Percentiles rank a stretch among this genome's conserved stretches.
Conservation (phyloP, 169 alveolate species). For the Cryptosporidium meleagridis region DNA sequence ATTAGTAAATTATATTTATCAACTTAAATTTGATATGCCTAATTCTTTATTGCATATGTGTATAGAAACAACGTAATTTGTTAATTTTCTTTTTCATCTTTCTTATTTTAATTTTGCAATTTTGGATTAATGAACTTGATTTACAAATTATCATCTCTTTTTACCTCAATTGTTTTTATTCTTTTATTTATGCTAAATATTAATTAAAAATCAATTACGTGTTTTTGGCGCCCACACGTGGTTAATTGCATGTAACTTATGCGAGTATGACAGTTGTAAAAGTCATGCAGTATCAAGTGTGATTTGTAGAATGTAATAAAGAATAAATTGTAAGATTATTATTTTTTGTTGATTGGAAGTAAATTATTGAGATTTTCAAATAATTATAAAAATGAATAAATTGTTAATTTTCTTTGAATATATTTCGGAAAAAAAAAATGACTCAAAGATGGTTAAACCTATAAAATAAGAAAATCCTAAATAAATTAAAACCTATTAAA, state of each 20-base stretch:
- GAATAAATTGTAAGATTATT: too few relatives aligned
- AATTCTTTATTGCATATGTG: too few relatives aligned
- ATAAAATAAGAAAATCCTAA: neutral
- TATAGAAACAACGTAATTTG: too few relatives aligned
- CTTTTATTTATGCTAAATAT: neutral
- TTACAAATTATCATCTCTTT: neutral
- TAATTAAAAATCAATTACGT: neutral
- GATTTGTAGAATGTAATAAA: too few relatives aligned
- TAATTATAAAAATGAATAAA: too few relatives aligned
- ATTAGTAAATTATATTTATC: neutral
- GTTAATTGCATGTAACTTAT: neutral
- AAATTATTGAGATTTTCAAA: too few relatives aligned
- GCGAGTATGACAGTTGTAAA: slow-evolving; percentile 4
- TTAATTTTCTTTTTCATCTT: neutral
- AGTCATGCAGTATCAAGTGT: neutral
- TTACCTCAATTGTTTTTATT: neutral
- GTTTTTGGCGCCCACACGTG: neutral
- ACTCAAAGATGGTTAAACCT: neutral
- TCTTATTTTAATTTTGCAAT: neutral
- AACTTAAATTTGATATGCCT: neutral
- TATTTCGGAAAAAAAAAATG: neutral
- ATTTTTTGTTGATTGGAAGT: too few relatives aligned
- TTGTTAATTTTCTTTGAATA: too few relatives aligned
- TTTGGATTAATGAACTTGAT: neutral
- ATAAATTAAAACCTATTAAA: neutral